Percentiles rank a stretch among this genome's conserved stretches.
Conservation (phyloP, 2,329 filamentous ascomycete genomes). For the Stachybotrys chartarum region DNA sequence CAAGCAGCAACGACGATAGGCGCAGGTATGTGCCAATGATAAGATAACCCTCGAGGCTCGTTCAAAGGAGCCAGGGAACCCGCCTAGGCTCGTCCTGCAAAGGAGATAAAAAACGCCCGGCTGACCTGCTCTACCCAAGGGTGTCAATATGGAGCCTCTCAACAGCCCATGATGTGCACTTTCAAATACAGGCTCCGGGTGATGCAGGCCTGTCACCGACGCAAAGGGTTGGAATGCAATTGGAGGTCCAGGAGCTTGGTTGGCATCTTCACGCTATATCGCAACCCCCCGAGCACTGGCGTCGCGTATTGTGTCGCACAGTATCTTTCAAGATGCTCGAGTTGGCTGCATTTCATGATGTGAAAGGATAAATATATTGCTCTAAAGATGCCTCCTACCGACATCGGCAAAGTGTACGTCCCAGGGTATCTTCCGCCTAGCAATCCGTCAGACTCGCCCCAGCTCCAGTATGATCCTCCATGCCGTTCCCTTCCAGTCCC, state of each 20-base stretch:
- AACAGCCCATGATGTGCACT: not conserved
- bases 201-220: too few relatives aligned
- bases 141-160: not conserved
- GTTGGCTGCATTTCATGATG: too few relatives aligned
- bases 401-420: not conserved
- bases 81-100: not conserved
- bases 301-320: too few relatives aligned
- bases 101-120: not conserved
- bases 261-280: too few relatives aligned
- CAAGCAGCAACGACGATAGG: too few relatives aligned
- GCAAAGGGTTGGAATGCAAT: not conserved
- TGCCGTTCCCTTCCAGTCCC: not conserved
- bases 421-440: not conserved
- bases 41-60: not conserved
- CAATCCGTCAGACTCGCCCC: too few relatives aligned
- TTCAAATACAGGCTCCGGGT: too few relatives aligned
- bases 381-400: not conserved
- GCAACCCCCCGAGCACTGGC: too few relatives aligned
- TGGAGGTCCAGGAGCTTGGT: not conserved
- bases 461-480: not conserved
- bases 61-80: not conserved
- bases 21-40: not conserved
- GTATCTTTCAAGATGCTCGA: too few relatives aligned
- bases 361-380: not conserved
- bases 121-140: too few relatives aligned